Conservation (phyloP, 805 yeast species). For the Yarrowia phangngaensis region DNA sequence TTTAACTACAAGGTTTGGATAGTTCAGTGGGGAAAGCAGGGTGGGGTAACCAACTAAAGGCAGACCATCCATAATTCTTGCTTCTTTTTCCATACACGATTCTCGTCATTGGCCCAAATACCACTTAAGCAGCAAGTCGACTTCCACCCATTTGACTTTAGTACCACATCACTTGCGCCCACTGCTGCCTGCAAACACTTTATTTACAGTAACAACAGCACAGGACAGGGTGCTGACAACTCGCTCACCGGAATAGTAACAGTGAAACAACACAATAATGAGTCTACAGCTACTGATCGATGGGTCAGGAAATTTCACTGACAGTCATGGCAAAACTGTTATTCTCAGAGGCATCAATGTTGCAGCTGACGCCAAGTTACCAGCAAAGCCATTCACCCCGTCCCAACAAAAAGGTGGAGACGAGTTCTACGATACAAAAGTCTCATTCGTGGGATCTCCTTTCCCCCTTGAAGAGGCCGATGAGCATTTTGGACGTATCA, state of each 20-base stretch:
- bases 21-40: conserved; percentile 24
- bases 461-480: conserved; percentile 71
- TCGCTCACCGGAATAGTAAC: too few relatives aligned
- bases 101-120: too few relatives aligned
- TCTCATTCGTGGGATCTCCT: conserved; percentile 81
- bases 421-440: conserved; percentile 64
- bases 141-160: too few relatives aligned
- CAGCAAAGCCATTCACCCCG: conserved; percentile 48
- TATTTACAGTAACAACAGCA: too few relatives aligned
- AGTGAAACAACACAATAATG: too few relatives aligned
- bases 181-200: too few relatives aligned
- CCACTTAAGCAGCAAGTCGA: too few relatives aligned
- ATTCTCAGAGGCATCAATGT: conserved; percentile 75
- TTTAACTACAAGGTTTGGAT: too few relatives aligned
- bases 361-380: conserved; percentile 71
- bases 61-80: too few relatives aligned
- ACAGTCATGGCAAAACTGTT: conserved; percentile 54
- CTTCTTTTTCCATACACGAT: too few relatives aligned
- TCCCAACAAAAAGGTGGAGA: conserved; percentile 36
- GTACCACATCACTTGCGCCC: too few relatives aligned
- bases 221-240: too few relatives aligned
- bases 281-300: conserved; percentile 25
- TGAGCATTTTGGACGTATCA: conserved; percentile 63
- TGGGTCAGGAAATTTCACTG: conserved; percentile 54
- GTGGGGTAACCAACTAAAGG: conserved; percentile 11